Evolutionary conservation across 805 yeast species (phyloP).

Genomic region (Pichia paraexigua): DNA sequence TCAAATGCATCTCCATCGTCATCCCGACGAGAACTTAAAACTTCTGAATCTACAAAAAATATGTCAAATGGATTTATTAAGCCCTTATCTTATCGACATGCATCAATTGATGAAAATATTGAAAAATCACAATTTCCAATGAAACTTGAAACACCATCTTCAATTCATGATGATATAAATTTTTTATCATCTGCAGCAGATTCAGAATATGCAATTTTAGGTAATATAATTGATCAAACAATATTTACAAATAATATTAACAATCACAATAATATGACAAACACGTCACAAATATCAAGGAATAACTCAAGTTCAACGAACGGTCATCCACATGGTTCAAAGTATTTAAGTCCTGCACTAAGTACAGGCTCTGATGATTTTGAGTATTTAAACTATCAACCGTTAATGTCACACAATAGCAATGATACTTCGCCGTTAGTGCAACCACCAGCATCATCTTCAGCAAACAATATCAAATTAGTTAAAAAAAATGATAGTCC

Average conservation of each 20-base stretch:
- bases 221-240: constrained; percentile 44
- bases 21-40: constrained; percentile 26
- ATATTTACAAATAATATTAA: neutral
- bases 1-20: constrained; percentile 24
- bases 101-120: neutral
- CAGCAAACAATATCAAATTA: neutral
- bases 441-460: neutral
- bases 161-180: constrained; percentile 21
- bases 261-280: neutral
- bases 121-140: neutral
- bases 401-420: constrained; percentile 13
- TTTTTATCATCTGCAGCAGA: constrained; percentile 68
- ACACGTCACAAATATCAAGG: neutral
- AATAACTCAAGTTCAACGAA: neutral
- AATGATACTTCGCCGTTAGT: constrained; percentile 1
- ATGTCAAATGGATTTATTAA: constrained; percentile 6
- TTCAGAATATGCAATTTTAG: constrained; percentile 61
- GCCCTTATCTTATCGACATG: neutral
- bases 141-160: neutral
- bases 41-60: neutral
- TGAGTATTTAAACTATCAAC: constrained; percentile 21
- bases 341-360: constrained; percentile 29
- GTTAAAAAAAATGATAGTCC: neutral
- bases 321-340: neutral
- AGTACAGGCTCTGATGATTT: constrained; percentile 27